phyloP scores from a whole-genome alignment of 495 filamentous ascomycete species.

The Hypoxylon lienhwacheense region DNA sequence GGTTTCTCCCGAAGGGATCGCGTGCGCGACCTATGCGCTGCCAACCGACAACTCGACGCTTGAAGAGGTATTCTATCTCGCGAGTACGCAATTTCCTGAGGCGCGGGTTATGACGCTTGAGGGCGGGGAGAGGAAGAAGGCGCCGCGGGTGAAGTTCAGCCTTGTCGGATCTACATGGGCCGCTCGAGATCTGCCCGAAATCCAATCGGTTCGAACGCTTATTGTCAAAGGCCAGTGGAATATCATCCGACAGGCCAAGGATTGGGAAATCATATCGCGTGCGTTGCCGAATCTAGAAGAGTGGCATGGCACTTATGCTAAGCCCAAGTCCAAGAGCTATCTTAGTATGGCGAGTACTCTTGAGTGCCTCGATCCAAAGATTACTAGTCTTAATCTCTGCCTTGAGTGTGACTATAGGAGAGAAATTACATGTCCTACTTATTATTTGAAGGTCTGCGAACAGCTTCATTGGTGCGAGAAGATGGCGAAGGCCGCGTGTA shows the following conservation, averaged over 20 bases:
- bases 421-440: constrained; percentile 55
- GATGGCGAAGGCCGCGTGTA: constrained; percentile 55
- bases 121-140: constrained; percentile 72
- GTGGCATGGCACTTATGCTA: constrained; percentile 71
- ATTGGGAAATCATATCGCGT: constrained; percentile 60
- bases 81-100: constrained; percentile 58
- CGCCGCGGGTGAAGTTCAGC: constrained; percentile 65
- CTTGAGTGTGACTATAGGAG: constrained; percentile 68
- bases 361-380: constrained; percentile 50
- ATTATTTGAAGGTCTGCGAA: constrained; percentile 56
- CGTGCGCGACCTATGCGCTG: constrained; percentile 55
- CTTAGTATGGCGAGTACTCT: constrained; percentile 64
- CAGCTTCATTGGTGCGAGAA: constrained; percentile 60
- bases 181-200: constrained; percentile 47
- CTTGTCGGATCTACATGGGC: constrained; percentile 19
- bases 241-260: constrained; percentile 64
- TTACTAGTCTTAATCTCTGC: constrained; percentile 64
- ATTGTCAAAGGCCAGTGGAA: constrained; percentile 78
- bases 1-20: constrained; percentile 51
- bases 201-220: constrained; percentile 57
- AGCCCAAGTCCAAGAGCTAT: constrained; percentile 68
- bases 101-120: constrained; percentile 70
- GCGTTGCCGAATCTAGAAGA: constrained; percentile 68
- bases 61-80: constrained; percentile 65
- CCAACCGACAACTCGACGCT: constrained; percentile 66